Evolutionary conservation across 257 asterid species (phyloP).

Genomic region (Solanum megistacrolobum): DNA sequence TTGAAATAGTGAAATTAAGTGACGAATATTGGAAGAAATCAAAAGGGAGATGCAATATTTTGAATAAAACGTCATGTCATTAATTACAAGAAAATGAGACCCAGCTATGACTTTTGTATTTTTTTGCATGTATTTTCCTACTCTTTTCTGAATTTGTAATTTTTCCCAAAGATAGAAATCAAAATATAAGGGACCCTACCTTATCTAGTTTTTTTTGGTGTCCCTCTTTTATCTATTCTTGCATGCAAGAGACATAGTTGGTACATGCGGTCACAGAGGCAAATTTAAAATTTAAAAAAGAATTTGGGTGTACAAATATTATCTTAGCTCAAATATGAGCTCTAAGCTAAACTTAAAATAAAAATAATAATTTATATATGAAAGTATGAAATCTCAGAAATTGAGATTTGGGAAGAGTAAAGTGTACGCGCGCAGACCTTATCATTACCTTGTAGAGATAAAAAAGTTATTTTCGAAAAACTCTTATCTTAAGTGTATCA

Average conservation of each 20-base stretch:
- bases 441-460: too few species aligned
- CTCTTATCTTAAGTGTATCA: too few species aligned
- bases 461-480: too few species aligned
- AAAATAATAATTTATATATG: too few species aligned
- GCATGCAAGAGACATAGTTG: not conserved
- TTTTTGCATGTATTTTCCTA: not conserved
- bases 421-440: too few species aligned
- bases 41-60: not conserved
- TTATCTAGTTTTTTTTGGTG: not conserved
- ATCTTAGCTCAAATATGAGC: too few species aligned
- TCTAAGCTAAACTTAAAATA: too few species aligned
- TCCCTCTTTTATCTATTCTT: not conserved
- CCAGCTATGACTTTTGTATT: not conserved
- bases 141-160: not conserved
- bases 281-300: accelerated
- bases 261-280: too few species aligned
- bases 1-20: not conserved
- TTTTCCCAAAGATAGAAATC: not conserved
- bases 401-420: too few species aligned
- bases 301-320: too few species aligned
- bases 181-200: not conserved
- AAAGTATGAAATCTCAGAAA: too few species aligned
- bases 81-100: not conserved
- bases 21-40: not conserved
- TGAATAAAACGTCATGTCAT: not conserved